Evolutionary conservation across 2,329 filamentous ascomycete genomes (phyloP), one percentile per base, ranked within the genome.

Genomic region (Ophiostoma novo-ulmi): DNA sequence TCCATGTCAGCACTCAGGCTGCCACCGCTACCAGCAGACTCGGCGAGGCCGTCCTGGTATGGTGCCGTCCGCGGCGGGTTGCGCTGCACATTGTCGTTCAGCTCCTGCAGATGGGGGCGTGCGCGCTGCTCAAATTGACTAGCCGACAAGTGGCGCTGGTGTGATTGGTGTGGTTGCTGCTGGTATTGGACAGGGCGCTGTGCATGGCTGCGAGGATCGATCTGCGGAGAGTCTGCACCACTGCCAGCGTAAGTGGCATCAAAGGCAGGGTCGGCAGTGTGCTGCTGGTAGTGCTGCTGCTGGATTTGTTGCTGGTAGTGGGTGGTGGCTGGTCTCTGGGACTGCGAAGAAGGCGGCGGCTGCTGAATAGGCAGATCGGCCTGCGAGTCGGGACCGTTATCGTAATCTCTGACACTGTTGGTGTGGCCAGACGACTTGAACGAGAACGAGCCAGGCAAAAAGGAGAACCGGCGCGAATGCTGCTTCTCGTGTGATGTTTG

Each of bases 401-500:
- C 77, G 75, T 85, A 77, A 68, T 89, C 83, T 80, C 86, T 79
- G 74, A 41, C 41, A 36, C 26, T n/a, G 66, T 44, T 61, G n/a
- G 26, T 44, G 35, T 20, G 68, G 52, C 87, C 87, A 73, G 92
- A 88, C 0, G 85, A 83, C 76, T 87, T 90, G 75, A 90, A 79
- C 3, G 88, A 89, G 75, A 91, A 88, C 0, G 85, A 86, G 2
- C 82, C 80, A 3, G 88, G 88, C 48, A 93, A 83, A 36, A 94
- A 82, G 14, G 91, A 93, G 78, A 93, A 93, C 55, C 91, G 85
- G 72, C 88, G 84, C 41, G 82, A 81, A 66, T 82, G 83, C 35
- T 65, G 70, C 79, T 85, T 88, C 80, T 90, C 84, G 71, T 82
- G 77, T 75, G 88, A 83, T 64, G 77, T 80, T 75, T 87, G 85